These are phyloP conservation scores for Schizophyllum commune DNA, from an alignment of 1,284 basidiomycete species.

Conservation along the genomic window DNA sequence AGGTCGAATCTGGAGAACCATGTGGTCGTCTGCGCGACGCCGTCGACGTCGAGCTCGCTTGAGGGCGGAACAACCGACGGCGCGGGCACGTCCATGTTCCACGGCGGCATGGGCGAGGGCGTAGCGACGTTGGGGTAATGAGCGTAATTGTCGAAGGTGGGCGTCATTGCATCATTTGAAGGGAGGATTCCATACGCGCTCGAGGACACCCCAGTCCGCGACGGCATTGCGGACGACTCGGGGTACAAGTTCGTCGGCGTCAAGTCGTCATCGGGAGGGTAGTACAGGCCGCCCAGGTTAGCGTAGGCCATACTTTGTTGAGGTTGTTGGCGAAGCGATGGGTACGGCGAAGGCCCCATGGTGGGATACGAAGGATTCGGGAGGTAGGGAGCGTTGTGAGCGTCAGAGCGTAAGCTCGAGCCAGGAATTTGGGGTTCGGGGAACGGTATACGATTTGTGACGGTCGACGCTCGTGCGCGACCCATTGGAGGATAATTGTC, in stretches of 20 bases:
- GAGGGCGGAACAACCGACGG: background rate
- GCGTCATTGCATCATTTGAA: background rate
- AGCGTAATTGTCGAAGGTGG: background rate
- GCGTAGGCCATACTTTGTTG: background rate
- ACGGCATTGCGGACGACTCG: background rate
- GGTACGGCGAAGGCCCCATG: background rate
- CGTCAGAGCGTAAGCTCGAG: background rate
- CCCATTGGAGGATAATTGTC: background rate
- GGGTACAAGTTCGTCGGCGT: background rate
- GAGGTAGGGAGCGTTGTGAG: background rate
- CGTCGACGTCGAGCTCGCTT: background rate
- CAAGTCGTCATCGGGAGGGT: background rate
- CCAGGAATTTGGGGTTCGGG: background rate
- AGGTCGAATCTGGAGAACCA: background rate
- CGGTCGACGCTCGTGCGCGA: background rate
- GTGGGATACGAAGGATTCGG: background rate
- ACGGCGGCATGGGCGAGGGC: background rate
- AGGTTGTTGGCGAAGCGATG: background rate
- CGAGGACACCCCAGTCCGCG: background rate
- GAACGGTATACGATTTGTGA: background rate
- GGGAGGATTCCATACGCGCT: background rate
- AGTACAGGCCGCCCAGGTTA: background rate
- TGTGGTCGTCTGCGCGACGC: background rate
- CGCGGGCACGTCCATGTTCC: background rate
- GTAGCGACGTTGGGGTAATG: background rate